Evolutionary conservation across 495 filamentous ascomycete species (phyloP).

Genomic region (Pseudoneurospora amorphoporcata): DNA sequence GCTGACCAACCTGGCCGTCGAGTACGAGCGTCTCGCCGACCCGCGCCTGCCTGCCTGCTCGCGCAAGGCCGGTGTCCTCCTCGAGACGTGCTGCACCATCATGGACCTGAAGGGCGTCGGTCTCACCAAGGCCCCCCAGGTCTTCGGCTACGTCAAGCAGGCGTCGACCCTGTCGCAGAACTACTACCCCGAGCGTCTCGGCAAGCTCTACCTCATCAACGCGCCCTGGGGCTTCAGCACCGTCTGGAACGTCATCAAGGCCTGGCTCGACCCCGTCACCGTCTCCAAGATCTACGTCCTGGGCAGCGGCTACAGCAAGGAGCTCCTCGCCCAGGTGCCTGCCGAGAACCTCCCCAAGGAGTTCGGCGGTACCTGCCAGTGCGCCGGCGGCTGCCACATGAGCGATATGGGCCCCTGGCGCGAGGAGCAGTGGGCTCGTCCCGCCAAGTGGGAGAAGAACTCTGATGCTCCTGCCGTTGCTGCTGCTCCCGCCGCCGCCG

Average conservation of each 20-base stretch:
- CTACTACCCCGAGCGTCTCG: slow-evolving; percentile 94
- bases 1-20: slow-evolving; percentile 87
- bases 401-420: slow-evolving; percentile 92
- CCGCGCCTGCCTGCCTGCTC: slow-evolving; percentile 92
- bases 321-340: slow-evolving; percentile 76
- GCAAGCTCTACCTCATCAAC: slow-evolving; percentile 90
- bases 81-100: slow-evolving; percentile 95
- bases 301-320: slow-evolving; percentile 67
- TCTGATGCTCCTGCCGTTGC: slow-evolving; percentile 10
- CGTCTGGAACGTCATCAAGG: slow-evolving; percentile 77
- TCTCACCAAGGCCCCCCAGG: slow-evolving; percentile 63
- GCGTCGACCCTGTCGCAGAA: slow-evolving; percentile 69
- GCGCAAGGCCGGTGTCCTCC: slow-evolving; percentile 75
- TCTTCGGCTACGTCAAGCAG: slow-evolving; percentile 61
- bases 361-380: slow-evolving; percentile 79
- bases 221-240: slow-evolving; percentile 85
- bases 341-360: slow-evolving; percentile 79
- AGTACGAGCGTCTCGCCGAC: slow-evolving; percentile 93
- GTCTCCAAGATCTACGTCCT: slow-evolving; percentile 93
- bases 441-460: slow-evolving; percentile 57
- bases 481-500: slow-evolving; percentile 13
- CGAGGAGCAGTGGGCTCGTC: slow-evolving; percentile 59
- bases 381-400: slow-evolving; percentile 71
- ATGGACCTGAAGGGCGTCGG: slow-evolving; percentile 96
- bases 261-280: slow-evolving; percentile 91